Percentiles rank a stretch among this genome's conserved stretches.
Conservation (phyloP, 352 stramenopile species). For the Globisporangium lucens region DNA sequence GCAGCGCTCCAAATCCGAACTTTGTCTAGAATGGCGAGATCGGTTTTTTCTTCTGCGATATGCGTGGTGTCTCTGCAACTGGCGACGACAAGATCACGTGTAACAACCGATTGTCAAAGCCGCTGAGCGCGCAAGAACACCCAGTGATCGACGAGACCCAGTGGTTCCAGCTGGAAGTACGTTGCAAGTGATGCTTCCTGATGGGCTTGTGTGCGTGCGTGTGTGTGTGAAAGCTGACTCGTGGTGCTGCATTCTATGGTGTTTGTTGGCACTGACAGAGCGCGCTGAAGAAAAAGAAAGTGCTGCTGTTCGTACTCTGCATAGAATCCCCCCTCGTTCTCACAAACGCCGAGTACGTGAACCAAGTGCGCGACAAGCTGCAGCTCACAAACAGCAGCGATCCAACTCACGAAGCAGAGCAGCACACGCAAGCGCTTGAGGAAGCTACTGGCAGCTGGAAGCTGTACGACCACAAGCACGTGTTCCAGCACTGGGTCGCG, state of each 20-base stretch:
- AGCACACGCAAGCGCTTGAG: slow-evolving; percentile 4
- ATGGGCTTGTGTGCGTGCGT: background rate
- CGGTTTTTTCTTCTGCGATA: slow-evolving; percentile 68
- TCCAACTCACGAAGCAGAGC: background rate
- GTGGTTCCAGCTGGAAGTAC: slow-evolving; percentile 65
- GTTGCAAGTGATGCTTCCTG: background rate
- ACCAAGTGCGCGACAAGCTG: slow-evolving; percentile 40
- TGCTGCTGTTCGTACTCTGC: slow-evolving; percentile 56
- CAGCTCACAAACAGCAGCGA: background rate
- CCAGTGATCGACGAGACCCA: slow-evolving; percentile 62
- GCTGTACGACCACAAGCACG: slow-evolving; percentile 52
- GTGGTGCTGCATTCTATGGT: background rate
- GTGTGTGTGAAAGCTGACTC: background rate
- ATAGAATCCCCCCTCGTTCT: slow-evolving; percentile 68
- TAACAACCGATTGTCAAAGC: slow-evolving; percentile 48
- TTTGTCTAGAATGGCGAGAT: slow-evolving; percentile 46
- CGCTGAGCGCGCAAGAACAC: slow-evolving; percentile 46
- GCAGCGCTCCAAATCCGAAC: background rate
- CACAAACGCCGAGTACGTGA: slow-evolving; percentile 41
- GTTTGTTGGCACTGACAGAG: slow-evolving; percentile 24
- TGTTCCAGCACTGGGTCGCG: slow-evolving; percentile 65
- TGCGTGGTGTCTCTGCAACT: slow-evolving; percentile 26
- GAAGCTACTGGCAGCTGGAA: slow-evolving; percentile 23
- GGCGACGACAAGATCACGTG: slow-evolving; percentile 63
- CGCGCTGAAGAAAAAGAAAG: slow-evolving; percentile 61